These are phyloP conservation scores for Penicillium tannophilum DNA, from an alignment of 495 filamentous ascomycete species.

Conservation along the genomic window DNA sequence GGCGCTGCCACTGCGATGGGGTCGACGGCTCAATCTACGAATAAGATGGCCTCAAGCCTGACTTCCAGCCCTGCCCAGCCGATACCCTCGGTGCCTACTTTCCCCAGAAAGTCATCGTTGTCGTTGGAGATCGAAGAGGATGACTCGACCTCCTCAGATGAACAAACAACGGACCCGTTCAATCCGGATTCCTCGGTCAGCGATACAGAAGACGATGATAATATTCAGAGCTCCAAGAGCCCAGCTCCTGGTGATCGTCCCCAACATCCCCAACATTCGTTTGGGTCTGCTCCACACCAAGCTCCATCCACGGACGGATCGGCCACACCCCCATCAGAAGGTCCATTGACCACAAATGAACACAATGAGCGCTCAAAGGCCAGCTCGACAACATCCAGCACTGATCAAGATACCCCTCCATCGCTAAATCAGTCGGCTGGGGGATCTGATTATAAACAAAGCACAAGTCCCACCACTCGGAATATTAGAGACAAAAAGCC, in stretches of 20 bases:
- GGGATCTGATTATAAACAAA: conserved; percentile 34
- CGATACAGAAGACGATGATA: conserved; percentile 25
- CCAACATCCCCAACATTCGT: conserved; percentile 20
- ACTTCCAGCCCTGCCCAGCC: conserved; percentile 5
- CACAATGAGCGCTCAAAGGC: conserved; percentile 7
- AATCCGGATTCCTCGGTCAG: conserved; percentile 29
- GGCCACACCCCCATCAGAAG: conserved; percentile 13
- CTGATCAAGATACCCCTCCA: conserved; percentile 7
- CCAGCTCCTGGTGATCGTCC: conserved; percentile 23
- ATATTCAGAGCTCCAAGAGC: conserved; percentile 8
- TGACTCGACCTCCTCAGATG: conserved; percentile 33
- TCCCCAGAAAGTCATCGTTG: conserved; percentile 24
- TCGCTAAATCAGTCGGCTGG: conserved; percentile 25
- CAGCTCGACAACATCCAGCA: conserved; percentile 14
- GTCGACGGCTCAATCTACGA: conserved; percentile 5
- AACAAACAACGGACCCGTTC: conserved; percentile 35
- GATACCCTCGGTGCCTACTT: conserved; percentile 14
- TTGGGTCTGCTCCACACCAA: conserved; percentile 32
- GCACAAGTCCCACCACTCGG: conserved; percentile 36
- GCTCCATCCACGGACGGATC: conserved; percentile 33
- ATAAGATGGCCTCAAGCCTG: conserved; percentile 6
- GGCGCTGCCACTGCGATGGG: conserved; percentile 9
- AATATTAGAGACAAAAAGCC: conserved; percentile 42
- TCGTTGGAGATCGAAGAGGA: conserved; percentile 27
- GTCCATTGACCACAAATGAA: conserved; percentile 12